A percentile compares a stretch with the other conserved stretches of the same genome.
These are phyloP conservation scores for Scedosporium boydii DNA, from an alignment of 2,329 filamentous ascomycete species.

Conservation along the genomic window DNA sequence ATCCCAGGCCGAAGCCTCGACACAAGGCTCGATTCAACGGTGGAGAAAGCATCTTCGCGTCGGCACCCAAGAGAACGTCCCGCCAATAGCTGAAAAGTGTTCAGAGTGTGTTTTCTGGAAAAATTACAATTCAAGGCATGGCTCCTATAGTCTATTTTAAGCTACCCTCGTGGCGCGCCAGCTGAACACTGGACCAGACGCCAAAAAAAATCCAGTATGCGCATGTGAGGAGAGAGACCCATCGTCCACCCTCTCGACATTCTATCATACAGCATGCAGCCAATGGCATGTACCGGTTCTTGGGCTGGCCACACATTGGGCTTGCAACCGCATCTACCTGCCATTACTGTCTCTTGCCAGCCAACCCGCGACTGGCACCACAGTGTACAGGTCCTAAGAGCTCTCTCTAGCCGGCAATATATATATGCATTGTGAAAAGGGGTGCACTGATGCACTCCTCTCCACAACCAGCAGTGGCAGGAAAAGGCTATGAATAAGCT, in stretches of 20 bases:
- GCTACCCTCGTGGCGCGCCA: neutral
- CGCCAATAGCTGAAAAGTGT: neutral
- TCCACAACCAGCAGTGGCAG: neutral
- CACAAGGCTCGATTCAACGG: slow-evolving; percentile 4
- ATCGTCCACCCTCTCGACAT: neutral
- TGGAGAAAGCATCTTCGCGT: neutral
- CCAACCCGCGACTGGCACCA: neutral
- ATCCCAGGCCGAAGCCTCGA: neutral
- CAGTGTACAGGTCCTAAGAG: neutral
- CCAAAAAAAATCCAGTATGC: neutral
- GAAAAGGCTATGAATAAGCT: neutral
- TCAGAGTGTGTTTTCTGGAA: neutral
- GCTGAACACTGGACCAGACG: neutral
- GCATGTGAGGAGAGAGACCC: neutral
- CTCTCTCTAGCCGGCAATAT: neutral
- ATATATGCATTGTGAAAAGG: neutral
- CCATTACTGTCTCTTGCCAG: neutral
- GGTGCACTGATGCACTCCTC: neutral
- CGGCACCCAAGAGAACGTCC: neutral
- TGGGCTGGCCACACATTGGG: neutral
- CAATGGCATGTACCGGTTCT: neutral
- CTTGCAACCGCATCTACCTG: neutral
- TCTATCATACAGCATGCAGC: neutral
- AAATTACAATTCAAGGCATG: neutral
- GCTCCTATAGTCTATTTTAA: neutral